Base-by-base conservation (phyloP, 2,329 filamentous ascomycete species). In the Macrophomina phaseolina region DNA sequence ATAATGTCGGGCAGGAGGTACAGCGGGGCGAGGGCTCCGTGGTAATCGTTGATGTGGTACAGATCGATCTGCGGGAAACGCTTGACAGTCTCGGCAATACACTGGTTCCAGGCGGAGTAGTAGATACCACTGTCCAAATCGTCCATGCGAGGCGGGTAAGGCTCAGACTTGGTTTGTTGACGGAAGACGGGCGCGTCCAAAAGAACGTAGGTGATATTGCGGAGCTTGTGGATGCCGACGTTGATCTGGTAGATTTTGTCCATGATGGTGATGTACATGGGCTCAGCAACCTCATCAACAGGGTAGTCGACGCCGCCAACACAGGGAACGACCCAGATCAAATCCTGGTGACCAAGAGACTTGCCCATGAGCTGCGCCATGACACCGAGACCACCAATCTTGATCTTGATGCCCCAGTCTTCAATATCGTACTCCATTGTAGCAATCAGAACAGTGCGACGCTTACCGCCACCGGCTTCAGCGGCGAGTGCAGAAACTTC, bases 341-440 rank as follows among this genome's bases (percentile, higher is more conserved):
- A 80, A 73, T 90, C 85, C 71, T 90, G 85, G 69, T 90, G 87
- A 3, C 84, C 81, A 11, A 91, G 82, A 63, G 87, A 85, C 73
- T 89, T 88, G 18, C 86, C 86, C 88, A 90, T 91, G 2, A 90
- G 79, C 70, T 89, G 86, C 40, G 89, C 88, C 88, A 91, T 91
- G 68, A 90, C 88, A 75, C 89, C 89, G 4, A 91, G 81, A 68
- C 89, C 89, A 68, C 89, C 89, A 55, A 91, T 91, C 78, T 91
- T 91, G 78, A 91, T 88, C 76, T 89, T 90, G 78, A 91, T 88
- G 4, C 78, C 82, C 86, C 89, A 90, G 73, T 91, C 89, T 65
- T 89, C 86, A 68, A 91, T 90, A 68, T 90, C 87, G 76, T 91
- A 91, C 75, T 91, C 89, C 86, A 91, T 90, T 6, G 89, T 90